Conservation (phyloP, 768 basidiomycete species). For the Tremella fuciformis region DNA sequence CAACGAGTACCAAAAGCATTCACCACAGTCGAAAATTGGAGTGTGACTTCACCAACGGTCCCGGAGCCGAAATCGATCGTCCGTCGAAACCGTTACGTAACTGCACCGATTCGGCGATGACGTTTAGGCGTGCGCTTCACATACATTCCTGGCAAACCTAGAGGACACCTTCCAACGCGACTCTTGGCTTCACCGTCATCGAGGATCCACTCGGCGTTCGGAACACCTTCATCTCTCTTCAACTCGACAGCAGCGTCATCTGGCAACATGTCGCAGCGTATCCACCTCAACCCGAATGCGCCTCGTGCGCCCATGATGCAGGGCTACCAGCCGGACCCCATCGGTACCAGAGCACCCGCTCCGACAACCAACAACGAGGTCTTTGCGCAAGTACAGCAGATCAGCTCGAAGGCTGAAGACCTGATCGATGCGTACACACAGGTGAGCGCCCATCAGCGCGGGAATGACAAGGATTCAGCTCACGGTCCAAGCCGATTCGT, state of each 20-base stretch:
- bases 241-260: conserved; percentile 50
- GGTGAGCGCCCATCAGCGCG: conserved; percentile 29
- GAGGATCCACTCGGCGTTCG: too few relatives aligned
- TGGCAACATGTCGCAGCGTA: conserved; percentile 50
- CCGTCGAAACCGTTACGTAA: too few relatives aligned
- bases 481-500: conserved; percentile 69
- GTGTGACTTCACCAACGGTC: too few relatives aligned
- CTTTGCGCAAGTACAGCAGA: conserved; percentile 41
- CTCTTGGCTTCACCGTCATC: background rate
- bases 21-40: too few relatives aligned
- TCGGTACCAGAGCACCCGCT: conserved; percentile 14
- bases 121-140: too few relatives aligned
- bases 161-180: background rate
- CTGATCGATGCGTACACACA: conserved; percentile 79
- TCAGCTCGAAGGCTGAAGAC: conserved; percentile 69
- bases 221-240: conserved; percentile 51
- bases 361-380: conserved; percentile 18
- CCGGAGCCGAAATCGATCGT: too few relatives aligned
- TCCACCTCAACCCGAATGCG: conserved; percentile 51
- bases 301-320: conserved; percentile 36
- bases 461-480: background rate
- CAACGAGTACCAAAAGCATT: too few relatives aligned
- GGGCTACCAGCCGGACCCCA: conserved; percentile 42
- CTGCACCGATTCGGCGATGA: too few relatives aligned
- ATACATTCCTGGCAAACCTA: background rate